Evolutionary conservation across 225 moss, liverwort and hornwort genomes (phyloP), one percentile per base, ranked within the genome.

Genomic region (Straminergon stramineum): DNA sequence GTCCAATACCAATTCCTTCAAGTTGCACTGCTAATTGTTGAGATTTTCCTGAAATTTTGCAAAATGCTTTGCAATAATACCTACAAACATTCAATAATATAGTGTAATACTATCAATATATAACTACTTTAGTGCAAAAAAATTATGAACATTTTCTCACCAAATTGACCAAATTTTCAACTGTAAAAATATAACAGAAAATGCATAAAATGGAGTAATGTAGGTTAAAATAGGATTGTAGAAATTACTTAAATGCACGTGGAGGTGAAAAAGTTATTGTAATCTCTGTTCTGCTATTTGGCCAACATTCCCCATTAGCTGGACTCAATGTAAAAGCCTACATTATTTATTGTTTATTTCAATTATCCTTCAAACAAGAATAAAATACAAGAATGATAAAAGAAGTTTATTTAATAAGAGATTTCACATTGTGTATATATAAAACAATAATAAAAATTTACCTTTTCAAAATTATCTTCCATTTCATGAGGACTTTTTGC

Each of bases 281-380:
- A 69, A 98, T 90, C 90, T 98, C 98, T 30, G 95, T 89, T 63
- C 87, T 90, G 27, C 95, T 94, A 1, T 95, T 94, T 60, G 98
- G 98, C 98, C 98, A 98, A 86, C 97, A 95, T 86, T 98, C 98
- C 13, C 98, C 98, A 65, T 89, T 87, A 75, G 96, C 92, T 45
- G 98, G 98, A 76, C 69, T 93, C 19, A 98, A 77, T 9, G 88
- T 89, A 86, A 98, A 98, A n/a, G 95, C 94, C 97, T 98, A 84
- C 87, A 91, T 81, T 55, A 1, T 41, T 5, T 18, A 45, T n/a
- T 17, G 0, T 17, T 32, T 56, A 58, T 17, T 39, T 10, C 5
- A 78, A 53, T 35, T 37, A 82, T 43, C 2, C 16, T 58, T 75
- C 2, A 18, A 35, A 2, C 24, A 2, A 45, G 39, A 67, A 6